Evolutionary conservation across 345 rosid species (phyloP).

Genomic region (Murraya koenigii): DNA sequence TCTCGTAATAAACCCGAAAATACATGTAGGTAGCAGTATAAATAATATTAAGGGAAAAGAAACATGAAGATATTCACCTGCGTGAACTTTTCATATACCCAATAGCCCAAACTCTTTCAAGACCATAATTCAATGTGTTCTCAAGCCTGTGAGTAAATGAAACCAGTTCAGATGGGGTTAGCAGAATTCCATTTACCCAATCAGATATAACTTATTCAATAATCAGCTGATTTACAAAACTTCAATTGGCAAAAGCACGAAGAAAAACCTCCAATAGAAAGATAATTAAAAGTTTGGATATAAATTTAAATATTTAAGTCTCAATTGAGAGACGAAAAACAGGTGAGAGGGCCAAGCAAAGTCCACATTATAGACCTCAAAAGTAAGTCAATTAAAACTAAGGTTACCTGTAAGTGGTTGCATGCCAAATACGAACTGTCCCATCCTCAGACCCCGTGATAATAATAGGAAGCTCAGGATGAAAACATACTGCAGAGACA

Average conservation of each 20-base stretch:
- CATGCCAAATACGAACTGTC: conserved; percentile 92
- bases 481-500: conserved; percentile 93
- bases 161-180: neutral
- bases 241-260: neutral
- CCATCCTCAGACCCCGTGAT: conserved; percentile 96
- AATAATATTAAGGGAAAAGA: conserved; percentile 2
- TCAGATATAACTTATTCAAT: neutral
- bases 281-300: neutral
- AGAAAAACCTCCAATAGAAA: neutral
- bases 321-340: neutral
- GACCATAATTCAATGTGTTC: conserved; percentile 81
- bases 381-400: neutral
- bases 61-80: conserved; percentile 47
- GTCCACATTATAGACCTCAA: neutral
- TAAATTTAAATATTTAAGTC: neutral
- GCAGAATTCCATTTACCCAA: neutral
- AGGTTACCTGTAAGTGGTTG: conserved; percentile 79
- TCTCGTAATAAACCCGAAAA: neutral
- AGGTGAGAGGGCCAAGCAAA: neutral
- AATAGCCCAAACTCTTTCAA: conserved; percentile 97
- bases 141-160: conserved; percentile 61
- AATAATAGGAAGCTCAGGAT: conserved; percentile 90
- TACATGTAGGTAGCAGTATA: neutral
- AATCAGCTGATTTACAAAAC: neutral
- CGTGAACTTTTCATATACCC: conserved; percentile 89